A percentile compares a stretch with the other conserved stretches of the same genome.
These are phyloP conservation scores for Diaporthe nobilis DNA, from an alignment of 2,329 filamentous ascomycete genomes.

Conservation along the genomic window DNA sequence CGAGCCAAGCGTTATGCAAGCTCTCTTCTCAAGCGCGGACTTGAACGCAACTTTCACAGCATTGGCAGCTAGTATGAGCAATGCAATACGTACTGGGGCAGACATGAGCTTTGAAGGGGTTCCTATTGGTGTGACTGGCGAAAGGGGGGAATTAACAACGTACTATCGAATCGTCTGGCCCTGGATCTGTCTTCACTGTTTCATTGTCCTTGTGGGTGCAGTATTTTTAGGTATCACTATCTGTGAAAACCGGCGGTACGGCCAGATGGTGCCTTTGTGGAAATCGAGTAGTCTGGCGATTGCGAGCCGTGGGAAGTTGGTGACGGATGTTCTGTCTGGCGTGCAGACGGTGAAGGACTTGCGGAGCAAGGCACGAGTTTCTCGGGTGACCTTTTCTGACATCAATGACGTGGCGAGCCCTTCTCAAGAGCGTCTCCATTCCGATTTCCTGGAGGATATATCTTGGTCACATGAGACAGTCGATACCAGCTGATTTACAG, in stretches of 20 bases:
- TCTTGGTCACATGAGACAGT: too few species aligned
- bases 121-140: background rate
- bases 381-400: background rate
- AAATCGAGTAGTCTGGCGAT: constrained; percentile 22
- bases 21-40: constrained; percentile 13
- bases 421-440: background rate
- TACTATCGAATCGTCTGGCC: constrained; percentile 34
- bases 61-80: constrained; percentile 31
- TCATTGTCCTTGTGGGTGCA: background rate
- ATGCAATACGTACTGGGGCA: constrained; percentile 1
- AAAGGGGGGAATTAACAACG: background rate
- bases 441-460: background rate
- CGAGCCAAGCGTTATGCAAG: background rate
- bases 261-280: background rate
- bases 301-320: background rate
- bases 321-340: background rate
- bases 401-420: background rate
- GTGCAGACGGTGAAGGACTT: background rate
- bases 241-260: background rate
- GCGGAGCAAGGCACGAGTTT: background rate
- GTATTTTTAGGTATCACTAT: constrained; percentile 20
- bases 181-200: constrained; percentile 35
- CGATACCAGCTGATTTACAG: too few species aligned
- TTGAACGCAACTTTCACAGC: constrained; percentile 19
- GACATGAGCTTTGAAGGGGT: background rate